phyloP scores from a whole-genome alignment of 1,284 basidiomycete species.

The Puccinia polysora region DNA sequence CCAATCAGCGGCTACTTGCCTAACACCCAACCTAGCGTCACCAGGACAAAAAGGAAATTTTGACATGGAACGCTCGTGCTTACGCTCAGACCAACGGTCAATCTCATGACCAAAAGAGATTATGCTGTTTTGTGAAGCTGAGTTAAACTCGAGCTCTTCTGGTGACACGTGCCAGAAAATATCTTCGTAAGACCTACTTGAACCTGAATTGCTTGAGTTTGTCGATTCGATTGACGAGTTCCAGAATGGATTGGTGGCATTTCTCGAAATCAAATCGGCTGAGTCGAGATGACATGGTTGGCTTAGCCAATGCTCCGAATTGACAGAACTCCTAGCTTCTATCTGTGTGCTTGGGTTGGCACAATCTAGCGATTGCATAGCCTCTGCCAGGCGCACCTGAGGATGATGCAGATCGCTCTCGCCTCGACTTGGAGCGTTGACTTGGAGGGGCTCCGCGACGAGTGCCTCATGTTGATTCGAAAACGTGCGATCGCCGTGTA shows the following conservation, averaged over 20 bases:
- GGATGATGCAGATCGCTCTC: neutral
- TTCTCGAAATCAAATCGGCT: neutral
- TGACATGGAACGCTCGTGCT: too few relatives aligned
- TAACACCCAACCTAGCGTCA: neutral
- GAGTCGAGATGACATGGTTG: neutral
- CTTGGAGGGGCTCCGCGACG: neutral
- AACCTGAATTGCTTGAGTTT: neutral
- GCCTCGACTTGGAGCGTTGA: neutral
- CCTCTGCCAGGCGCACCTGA: neutral
- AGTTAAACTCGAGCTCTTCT: neutral
- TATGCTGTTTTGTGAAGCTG: neutral
- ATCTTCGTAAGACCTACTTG: neutral
- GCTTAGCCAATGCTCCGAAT: neutral
- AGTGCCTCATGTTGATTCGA: neutral
- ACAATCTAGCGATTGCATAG: neutral
- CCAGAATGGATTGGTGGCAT: neutral
- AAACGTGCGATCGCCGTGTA: neutral
- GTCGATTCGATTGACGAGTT: neutral
- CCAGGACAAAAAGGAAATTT: too few relatives aligned
- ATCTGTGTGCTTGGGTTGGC: neutral
- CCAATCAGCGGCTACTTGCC: neutral
- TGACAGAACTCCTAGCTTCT: neutral
- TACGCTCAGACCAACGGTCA: slow-evolving; percentile 24
- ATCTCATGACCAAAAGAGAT: slow-evolving; percentile 9
- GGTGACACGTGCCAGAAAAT: slow-evolving; percentile 2